Evolutionary conservation across 306 rosid genomes (phyloP), one percentile per base, ranked within the genome.

Genomic region (Cicer pinnatifidum): DNA sequence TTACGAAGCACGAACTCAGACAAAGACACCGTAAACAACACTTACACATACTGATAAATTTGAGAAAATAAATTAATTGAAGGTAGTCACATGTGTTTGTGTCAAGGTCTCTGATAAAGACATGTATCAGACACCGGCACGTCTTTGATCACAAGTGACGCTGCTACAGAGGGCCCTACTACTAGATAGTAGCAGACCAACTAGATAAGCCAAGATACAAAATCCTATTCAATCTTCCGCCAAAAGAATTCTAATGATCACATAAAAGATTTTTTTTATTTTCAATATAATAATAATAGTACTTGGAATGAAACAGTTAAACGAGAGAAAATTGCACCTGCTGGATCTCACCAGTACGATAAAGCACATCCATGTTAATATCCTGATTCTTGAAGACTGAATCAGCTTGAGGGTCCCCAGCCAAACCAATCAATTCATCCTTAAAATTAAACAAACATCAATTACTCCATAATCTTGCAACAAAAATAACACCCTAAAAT

Each of bases 361-460:
- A 89, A 84, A 91, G 86, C 71, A 88, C 97, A 43, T 91, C 96
- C 98, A 88, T 93, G 80, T 88, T 77, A 67, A 91, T 79, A 77
- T 79, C 80, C 71, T 88, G 92, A 78, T 78, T 84, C 82, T 82
- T 88, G 87, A 88, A 93, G 8, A 77, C 83, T 44, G 84, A 86
- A 83, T 91, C 97, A 33, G 90, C 76, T 66, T 67, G 59, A 39
- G 90, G 86, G 40, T 89, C 96, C 6, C 59, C 83, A 8, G 91
- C 92, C 86, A 88, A 72, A 65, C 93, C 97, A 44, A 85, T 80
- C 76, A 93, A 81, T 81, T 91, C 98, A 83, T 93, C 97, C 98
- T 93, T 76, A 85, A 35, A 80, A 80, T 65, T 60, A 9, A 81
- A 67, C 75, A 61, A 80, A 54, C 69, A 38, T 4, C 39, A 68